phyloP scores from a whole-genome alignment of 1,139 yeast genomes.

The Zygoascus meyerae region DNA sequence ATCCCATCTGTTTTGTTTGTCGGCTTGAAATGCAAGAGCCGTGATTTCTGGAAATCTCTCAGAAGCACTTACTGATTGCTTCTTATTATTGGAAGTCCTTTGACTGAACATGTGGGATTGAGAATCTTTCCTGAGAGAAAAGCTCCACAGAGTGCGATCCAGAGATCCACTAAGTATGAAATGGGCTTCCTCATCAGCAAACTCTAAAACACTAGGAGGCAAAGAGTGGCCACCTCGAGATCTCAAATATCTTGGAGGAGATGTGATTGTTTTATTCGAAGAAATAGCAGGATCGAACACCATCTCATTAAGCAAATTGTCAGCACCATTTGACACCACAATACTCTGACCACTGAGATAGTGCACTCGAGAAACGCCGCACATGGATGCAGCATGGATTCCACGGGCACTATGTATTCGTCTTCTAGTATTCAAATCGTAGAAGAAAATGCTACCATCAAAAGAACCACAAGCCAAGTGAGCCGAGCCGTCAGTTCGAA shows the following conservation, averaged over 20 bases:
- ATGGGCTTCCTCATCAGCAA: slow-evolving; percentile 79
- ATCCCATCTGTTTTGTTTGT: slow-evolving; percentile 92
- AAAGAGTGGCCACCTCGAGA: slow-evolving; percentile 96
- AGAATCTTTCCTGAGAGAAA: slow-evolving; percentile 90
- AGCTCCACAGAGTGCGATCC: slow-evolving; percentile 84
- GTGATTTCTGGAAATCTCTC: slow-evolving; percentile 76
- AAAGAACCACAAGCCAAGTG: slow-evolving; percentile 77
- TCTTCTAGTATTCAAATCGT: slow-evolving; percentile 66
- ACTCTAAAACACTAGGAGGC: slow-evolving; percentile 73
- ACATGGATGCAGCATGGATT: slow-evolving; percentile 65
- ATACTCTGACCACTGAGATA: slow-evolving; percentile 92
- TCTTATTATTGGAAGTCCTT: slow-evolving; percentile 33
- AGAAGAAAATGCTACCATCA: slow-evolving; percentile 79
- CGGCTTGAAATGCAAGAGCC: slow-evolving; percentile 65
- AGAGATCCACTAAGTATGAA: slow-evolving; percentile 80
- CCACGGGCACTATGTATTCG: slow-evolving; percentile 70
- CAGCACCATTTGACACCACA: slow-evolving; percentile 87
- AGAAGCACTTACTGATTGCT: slow-evolving; percentile 36
- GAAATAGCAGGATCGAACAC: slow-evolving; percentile 88
- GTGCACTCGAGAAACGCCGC: slow-evolving; percentile 72
- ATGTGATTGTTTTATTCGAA: slow-evolving; percentile 53
- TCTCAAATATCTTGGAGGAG: slow-evolving; percentile 89
- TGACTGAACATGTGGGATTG: slow-evolving; percentile 94
- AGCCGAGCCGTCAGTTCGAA: slow-evolving; percentile 87
- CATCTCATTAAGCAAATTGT: slow-evolving; percentile 80